A percentile compares a stretch with the other conserved stretches of the same genome.
Evolutionary conservation across 1,284 basidiomycete species (phyloP).

Genomic region (Malassezia caprae): DNA sequence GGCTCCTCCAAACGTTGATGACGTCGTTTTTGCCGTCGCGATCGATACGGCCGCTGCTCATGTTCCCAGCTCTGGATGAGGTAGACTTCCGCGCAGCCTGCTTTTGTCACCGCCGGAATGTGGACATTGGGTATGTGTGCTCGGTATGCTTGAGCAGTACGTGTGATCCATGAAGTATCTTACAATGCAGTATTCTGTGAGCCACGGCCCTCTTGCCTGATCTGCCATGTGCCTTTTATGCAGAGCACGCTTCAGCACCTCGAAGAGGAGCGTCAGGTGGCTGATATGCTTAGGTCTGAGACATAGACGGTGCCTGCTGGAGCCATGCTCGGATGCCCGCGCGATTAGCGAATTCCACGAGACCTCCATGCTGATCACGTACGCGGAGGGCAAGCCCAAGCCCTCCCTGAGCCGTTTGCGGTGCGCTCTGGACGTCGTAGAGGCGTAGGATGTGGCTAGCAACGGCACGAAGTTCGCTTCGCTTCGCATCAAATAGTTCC

Average conservation of each 20-base stretch:
- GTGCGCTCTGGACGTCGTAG: slow-evolving; percentile 19
- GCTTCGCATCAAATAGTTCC: slow-evolving; percentile 48
- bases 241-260: slow-evolving; percentile 13
- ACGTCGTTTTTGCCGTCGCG: slow-evolving; percentile 31
- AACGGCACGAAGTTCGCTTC: slow-evolving; percentile 27
- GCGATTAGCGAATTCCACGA: slow-evolving; percentile 4
- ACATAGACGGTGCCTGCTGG: background rate
- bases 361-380: background rate
- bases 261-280: slow-evolving; percentile 11
- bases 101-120: slow-evolving; percentile 93
- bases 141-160: slow-evolving; percentile 42
- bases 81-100: slow-evolving; percentile 95
- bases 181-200: slow-evolving; percentile 22
- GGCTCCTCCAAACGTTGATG: slow-evolving; percentile 34
- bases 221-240: slow-evolving; percentile 19
- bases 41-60: slow-evolving; percentile 64
- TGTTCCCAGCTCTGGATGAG: slow-evolving; percentile 81
- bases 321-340: slow-evolving; percentile 14
- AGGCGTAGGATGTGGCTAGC: slow-evolving; percentile 30
- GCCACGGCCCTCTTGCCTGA: slow-evolving; percentile 20
- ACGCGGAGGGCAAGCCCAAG: background rate
- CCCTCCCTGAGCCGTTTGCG: too few species aligned
- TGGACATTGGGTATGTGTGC: slow-evolving; percentile 95
- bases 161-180: slow-evolving; percentile 2
- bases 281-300: background rate